Conservation (phyloP, 805 yeast species). For the Lachancea lanzarotensis region DNA sequence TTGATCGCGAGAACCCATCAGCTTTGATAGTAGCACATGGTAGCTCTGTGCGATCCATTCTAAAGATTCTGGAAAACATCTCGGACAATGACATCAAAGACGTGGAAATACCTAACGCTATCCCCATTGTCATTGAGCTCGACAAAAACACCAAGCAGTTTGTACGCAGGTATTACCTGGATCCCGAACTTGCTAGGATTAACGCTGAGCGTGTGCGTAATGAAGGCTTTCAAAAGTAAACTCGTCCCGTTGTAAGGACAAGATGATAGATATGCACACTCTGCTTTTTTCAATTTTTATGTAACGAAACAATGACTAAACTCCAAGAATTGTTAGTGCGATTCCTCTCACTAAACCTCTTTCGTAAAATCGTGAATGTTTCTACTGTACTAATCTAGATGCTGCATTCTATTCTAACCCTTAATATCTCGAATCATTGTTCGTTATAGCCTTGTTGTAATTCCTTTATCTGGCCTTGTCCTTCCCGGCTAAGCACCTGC, state of each 20-base stretch:
- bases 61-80: constrained; percentile 60
- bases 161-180: constrained; percentile 58
- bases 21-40: constrained; percentile 77
- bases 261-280: neutral
- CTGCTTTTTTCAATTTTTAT: neutral
- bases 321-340: neutral
- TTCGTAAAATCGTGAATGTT: too few species aligned
- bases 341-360: neutral
- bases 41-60: constrained; percentile 67
- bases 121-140: constrained; percentile 65
- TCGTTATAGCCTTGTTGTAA: neutral
- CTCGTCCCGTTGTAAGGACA: neutral
- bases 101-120: constrained; percentile 77
- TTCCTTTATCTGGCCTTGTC: neutral
- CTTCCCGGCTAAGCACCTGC: constrained; percentile 2
- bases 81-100: constrained; percentile 64
- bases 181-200: constrained; percentile 70
- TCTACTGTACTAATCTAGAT: neutral
- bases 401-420: neutral
- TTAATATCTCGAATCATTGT: neutral
- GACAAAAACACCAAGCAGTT: constrained; percentile 41
- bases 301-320: neutral
- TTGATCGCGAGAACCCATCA: constrained; percentile 40
- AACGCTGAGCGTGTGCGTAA: constrained; percentile 76
- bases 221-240: constrained; percentile 49